A percentile compares a stretch with the other conserved stretches of the same genome.
phyloP scores from a whole-genome alignment of 1,284 basidiomycete genomes.

The Apiotrichum akiyoshidainum region DNA sequence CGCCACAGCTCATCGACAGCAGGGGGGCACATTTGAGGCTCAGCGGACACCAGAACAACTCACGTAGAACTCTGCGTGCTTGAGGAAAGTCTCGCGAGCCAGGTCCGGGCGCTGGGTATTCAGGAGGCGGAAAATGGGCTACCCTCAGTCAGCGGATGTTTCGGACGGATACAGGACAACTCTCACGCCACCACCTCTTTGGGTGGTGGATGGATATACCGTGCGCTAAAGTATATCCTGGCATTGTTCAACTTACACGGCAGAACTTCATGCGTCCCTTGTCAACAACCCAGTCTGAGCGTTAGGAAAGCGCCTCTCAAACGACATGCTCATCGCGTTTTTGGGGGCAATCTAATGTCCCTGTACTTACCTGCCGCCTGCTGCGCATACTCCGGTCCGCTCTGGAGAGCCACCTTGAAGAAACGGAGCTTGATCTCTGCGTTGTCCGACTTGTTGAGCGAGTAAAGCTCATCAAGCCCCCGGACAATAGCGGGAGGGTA shows the following conservation, averaged over 20 bases:
- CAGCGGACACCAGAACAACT: conserved; percentile 15
- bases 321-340: not conserved
- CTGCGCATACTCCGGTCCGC: conserved; percentile 51
- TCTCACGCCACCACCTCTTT: too few species aligned
- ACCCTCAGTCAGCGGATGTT: not conserved
- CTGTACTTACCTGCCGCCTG: conserved; percentile 49
- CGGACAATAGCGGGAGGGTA: conserved; percentile 42
- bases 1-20: not conserved
- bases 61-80: conserved; percentile 54
- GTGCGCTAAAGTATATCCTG: not conserved
- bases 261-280: conserved; percentile 56
- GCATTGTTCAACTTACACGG: conserved; percentile 20
- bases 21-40: not conserved
- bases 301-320: not conserved
- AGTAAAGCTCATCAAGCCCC: conserved; percentile 52
- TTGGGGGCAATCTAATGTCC: not conserved
- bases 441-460: conserved; percentile 49
- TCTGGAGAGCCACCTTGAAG: conserved; percentile 53
- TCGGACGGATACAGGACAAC: not conserved
- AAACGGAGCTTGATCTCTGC: conserved; percentile 55
- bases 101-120: conserved; percentile 52
- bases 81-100: conserved; percentile 53
- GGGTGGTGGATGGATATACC: not conserved
- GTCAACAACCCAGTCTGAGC: conserved; percentile 52
- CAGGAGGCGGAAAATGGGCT: conserved; percentile 52